Conservation (phyloP, 2,329 filamentous ascomycete genomes). For the Onygenales sp. region DNA sequence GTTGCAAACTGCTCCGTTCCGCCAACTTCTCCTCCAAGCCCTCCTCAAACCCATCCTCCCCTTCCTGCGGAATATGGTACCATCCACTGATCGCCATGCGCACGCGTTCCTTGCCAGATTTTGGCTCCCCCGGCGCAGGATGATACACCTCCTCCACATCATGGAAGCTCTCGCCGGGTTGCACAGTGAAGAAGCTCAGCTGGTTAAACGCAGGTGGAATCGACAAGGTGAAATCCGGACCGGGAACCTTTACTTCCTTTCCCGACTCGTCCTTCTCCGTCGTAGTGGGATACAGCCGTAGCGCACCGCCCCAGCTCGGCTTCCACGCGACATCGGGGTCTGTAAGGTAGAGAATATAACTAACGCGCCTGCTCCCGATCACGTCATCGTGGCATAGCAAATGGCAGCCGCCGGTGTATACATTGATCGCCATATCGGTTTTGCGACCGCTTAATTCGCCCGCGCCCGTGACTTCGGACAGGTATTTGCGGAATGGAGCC, state of each 20-base stretch:
- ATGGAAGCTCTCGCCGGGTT: constrained; percentile 97
- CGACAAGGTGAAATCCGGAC: constrained; percentile 65
- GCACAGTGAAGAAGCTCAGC: constrained; percentile 93
- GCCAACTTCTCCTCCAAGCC: constrained; percentile 83
- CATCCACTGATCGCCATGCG: constrained; percentile 98
- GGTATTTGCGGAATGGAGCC: constrained; percentile 74
- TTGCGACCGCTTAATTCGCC: constrained; percentile 84
- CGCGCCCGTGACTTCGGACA: constrained; percentile 75
- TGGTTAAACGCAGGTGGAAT: constrained; percentile 97
- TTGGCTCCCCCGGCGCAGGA: constrained; percentile 45
- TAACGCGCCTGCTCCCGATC: constrained; percentile 90
- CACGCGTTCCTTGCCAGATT: constrained; percentile 54
- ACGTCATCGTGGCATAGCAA: constrained; percentile 97
- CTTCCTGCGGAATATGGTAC: constrained; percentile 95
- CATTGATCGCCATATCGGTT: constrained; percentile 98
- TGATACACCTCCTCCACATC: constrained; percentile 97
- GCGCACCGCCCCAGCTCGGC: constrained; percentile 81
- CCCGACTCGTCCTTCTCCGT: constrained; percentile 59
- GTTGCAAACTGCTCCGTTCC: constrained; percentile 81
- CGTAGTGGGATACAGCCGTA: constrained; percentile 72
- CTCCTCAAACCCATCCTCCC: constrained; percentile 82
- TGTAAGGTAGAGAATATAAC: constrained; percentile 93
- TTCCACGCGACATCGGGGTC: constrained; percentile 89
- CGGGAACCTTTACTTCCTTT: constrained; percentile 67
- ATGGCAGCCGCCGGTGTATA: constrained; percentile 94